A percentile compares a stretch with the other conserved stretches of the same genome.
These are phyloP conservation scores for Volvox reticuliferus DNA, from an alignment of 139 green algal species.

Conservation along the genomic window DNA sequence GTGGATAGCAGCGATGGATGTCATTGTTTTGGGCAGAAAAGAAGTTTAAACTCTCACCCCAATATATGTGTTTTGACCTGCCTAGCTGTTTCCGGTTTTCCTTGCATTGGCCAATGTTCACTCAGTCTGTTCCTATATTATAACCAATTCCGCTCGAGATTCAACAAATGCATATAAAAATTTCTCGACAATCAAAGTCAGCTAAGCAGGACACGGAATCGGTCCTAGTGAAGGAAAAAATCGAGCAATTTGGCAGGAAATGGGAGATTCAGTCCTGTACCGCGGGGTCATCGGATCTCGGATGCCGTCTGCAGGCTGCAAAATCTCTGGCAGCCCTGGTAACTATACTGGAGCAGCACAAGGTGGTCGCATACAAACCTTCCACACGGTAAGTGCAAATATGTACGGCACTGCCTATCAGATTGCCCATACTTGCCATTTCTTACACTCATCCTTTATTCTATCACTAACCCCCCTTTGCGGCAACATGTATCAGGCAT, in stretches of 20 bases:
- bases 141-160: too few species aligned
- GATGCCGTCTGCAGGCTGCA: slow-evolving; percentile 7
- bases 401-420: neutral
- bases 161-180: neutral
- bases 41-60: too few species aligned
- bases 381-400: neutral
- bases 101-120: too few species aligned
- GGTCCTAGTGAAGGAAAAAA: neutral
- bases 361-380: slow-evolving; percentile 3
- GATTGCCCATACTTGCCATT: too few species aligned
- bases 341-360: neutral
- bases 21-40: too few species aligned
- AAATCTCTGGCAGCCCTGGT: neutral
- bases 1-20: too few species aligned
- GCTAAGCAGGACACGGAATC: neutral
- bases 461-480: neutral
- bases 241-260: neutral
- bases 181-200: neutral
- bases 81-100: too few species aligned
- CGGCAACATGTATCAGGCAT: neutral
- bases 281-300: neutral
- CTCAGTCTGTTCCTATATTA: too few species aligned
- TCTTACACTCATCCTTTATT: neutral
- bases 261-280: slow-evolving; percentile 7
- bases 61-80: too few species aligned